Percentiles rank a stretch among this genome's conserved stretches.
Evolutionary conservation across 345 rosid genomes (phyloP).

Genomic region (Eucalyptus fibrosa): DNA sequence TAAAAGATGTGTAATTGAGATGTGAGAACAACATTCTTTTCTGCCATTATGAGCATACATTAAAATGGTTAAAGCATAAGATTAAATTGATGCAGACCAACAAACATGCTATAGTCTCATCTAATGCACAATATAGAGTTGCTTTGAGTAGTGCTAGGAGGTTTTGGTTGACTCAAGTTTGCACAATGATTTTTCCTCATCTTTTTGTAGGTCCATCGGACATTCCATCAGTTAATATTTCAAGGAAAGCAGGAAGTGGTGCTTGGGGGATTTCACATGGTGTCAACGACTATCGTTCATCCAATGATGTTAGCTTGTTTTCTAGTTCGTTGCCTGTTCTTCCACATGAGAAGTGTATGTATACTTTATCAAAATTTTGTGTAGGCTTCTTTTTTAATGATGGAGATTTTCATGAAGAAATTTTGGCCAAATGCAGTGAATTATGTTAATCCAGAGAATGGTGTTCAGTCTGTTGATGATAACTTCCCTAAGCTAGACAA

Average conservation of each 20-base stretch:
- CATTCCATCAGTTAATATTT: constrained; percentile 9
- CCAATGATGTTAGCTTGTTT: constrained; percentile 68
- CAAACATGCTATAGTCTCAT: background rate
- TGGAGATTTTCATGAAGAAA: background rate
- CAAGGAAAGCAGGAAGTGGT: constrained; percentile 19
- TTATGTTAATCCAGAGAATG: constrained; percentile 33
- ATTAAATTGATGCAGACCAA: background rate
- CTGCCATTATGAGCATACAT: background rate
- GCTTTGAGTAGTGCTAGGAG: background rate
- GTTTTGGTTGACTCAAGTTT: background rate
- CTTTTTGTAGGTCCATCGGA: constrained; percentile 15
- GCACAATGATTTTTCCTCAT: background rate
- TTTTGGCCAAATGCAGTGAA: constrained; percentile 38
- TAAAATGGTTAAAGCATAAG: background rate
- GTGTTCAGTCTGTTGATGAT: constrained; percentile 33
- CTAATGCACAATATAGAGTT: background rate
- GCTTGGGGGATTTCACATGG: constrained; percentile 42
- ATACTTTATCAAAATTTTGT: background rate
- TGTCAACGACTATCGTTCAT: constrained; percentile 12
- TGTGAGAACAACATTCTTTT: background rate
- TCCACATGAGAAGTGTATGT: constrained; percentile 61
- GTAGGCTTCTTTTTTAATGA: background rate
- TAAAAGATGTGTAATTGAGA: background rate
- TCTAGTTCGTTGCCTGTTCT: constrained; percentile 81
- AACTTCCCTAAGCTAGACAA: constrained; percentile 33